phyloP scores from a whole-genome alignment of 2,329 filamentous ascomycete genomes.

The Seiridium cupressi region DNA sequence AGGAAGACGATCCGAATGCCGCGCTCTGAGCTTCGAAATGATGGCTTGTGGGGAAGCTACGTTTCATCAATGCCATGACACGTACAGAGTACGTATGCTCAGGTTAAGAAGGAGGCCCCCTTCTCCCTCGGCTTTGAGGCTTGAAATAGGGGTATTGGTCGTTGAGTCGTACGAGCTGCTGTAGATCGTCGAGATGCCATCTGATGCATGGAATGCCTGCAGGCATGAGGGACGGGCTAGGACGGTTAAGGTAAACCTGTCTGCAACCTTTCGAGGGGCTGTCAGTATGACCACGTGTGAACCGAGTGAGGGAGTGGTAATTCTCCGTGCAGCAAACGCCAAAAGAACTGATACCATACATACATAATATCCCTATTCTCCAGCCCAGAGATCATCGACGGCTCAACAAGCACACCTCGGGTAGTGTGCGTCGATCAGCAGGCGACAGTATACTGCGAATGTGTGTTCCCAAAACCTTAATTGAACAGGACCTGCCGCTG shows the following conservation, averaged over 20 bases:
- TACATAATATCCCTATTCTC: no score
- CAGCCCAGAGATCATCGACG: no score
- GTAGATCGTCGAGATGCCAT: background rate
- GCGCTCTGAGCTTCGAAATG: background rate
- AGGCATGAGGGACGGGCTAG: background rate
- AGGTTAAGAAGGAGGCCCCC: background rate
- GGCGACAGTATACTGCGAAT: background rate
- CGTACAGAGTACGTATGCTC: conserved; percentile 5
- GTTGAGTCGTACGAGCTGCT: no score
- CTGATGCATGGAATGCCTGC: background rate
- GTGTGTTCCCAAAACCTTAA: background rate
- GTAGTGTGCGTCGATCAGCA: background rate
- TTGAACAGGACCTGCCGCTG: background rate
- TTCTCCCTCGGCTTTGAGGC: no score
- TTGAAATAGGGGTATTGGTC: no score
- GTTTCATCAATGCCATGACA: conserved; percentile 8
- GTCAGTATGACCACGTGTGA: background rate
- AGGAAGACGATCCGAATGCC: conserved; percentile 10
- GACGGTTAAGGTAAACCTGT: background rate
- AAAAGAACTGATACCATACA: no score
- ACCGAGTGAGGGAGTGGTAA: background rate
- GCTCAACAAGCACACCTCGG: no score
- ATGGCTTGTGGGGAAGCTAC: conserved; percentile 1
- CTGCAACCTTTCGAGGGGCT: background rate
- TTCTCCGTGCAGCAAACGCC: background rate